Evolutionary conservation across 768 basidiomycete genomes (phyloP).

Genomic region (Dendrothele bispora): DNA sequence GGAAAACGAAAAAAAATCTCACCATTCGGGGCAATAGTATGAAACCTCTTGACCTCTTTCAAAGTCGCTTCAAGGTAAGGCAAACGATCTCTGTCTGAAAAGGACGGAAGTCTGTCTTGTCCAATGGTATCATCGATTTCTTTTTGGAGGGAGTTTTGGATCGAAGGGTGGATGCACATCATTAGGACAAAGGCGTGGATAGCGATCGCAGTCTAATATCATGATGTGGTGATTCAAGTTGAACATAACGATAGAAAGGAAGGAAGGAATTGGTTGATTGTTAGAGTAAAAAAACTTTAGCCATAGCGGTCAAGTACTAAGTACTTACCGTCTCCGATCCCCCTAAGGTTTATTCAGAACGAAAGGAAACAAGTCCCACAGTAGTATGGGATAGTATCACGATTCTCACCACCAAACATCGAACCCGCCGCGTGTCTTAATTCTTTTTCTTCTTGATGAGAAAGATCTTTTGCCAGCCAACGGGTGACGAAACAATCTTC

Average conservation of each 20-base stretch:
- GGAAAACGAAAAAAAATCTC: no score
- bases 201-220: background rate
- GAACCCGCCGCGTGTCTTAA: background rate
- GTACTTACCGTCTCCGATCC: background rate
- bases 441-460: background rate
- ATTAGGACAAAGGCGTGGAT: slow-evolving; percentile 15
- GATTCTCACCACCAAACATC: background rate
- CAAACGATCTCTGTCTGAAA: slow-evolving; percentile 11
- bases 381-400: background rate
- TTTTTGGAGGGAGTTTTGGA: slow-evolving; percentile 18
- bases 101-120: slow-evolving; percentile 14
- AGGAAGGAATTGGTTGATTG: no score
- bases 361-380: no score
- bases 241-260: background rate
- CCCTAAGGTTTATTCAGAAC: background rate
- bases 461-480: background rate
- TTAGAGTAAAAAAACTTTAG: background rate
- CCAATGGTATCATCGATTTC: slow-evolving; percentile 22
- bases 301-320: slow-evolving; percentile 17
- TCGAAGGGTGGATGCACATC: slow-evolving; percentile 18
- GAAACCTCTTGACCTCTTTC: no score
- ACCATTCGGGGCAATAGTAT: no score
- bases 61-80: slow-evolving; percentile 15
- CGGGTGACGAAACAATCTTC: background rate
- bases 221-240: background rate